Evolutionary conservation across 2,329 filamentous ascomycete genomes (phyloP).

Genomic region (Amylocarpus encephaloides): DNA sequence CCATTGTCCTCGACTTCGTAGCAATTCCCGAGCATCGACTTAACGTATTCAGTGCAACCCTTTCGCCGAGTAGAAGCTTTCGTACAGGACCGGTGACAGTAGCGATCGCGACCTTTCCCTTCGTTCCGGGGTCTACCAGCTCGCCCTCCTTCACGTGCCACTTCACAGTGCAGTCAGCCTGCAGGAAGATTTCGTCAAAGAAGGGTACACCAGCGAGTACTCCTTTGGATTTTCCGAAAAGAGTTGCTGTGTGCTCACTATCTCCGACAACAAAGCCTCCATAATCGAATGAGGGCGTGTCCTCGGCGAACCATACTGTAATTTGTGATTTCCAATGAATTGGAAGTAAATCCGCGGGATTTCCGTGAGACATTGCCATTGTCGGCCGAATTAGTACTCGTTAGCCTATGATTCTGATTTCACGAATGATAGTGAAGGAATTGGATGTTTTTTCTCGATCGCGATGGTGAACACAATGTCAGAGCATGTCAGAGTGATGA

Average conservation of each 20-base stretch:
- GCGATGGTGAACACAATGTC: neutral
- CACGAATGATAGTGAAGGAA: too few species aligned
- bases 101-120: constrained; percentile 56
- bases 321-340: constrained; percentile 77
- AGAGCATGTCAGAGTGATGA: too few species aligned
- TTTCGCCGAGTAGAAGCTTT: constrained; percentile 74
- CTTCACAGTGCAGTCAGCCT: constrained; percentile 84
- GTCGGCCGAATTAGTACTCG: neutral
- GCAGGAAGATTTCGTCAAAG: constrained; percentile 86
- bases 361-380: constrained; percentile 41
- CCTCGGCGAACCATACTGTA: constrained; percentile 84
- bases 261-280: constrained; percentile 93
- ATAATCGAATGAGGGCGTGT: constrained; percentile 95
- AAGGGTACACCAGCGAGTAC: constrained; percentile 90
- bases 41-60: constrained; percentile 85
- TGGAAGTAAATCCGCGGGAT: constrained; percentile 69
- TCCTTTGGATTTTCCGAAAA: constrained; percentile 66
- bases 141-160: constrained; percentile 80
- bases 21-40: constrained; percentile 89
- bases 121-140: constrained; percentile 51
- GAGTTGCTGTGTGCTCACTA: constrained; percentile 53
- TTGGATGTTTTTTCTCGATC: neutral
- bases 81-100: constrained; percentile 81
- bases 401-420: too few species aligned
- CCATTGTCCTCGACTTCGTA: constrained; percentile 53